Base-by-base conservation (phyloP, 2,329 filamentous ascomycete species). In the Neocucurbitaria cava region DNA sequence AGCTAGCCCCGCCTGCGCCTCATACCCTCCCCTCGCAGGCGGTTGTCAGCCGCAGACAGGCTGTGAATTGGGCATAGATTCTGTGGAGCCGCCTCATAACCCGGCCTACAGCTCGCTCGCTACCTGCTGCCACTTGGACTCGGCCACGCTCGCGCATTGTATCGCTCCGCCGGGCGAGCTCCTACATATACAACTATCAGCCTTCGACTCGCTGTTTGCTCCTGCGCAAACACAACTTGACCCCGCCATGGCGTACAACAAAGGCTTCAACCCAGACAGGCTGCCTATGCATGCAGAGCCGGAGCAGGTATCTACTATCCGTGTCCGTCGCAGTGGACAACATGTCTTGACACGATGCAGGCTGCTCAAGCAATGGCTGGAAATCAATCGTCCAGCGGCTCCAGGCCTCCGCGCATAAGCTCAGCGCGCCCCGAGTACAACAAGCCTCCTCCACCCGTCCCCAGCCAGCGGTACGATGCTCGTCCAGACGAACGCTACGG, bases 241-340 rank as follows among this genome's bases (percentile, higher is more conserved):
- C 42, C 57, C 30, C 57, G 62, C 73, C 57, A 98, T 98, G 94
- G 94, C 94, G 52, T 98, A 98, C 83, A 96, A 96, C 79, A 88
- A 87, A 76, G 86, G 89, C 51, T 95, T 92, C 81, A 96, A 99
- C 77, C 93, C 93, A 30, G 94, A 99, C 81, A 91, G 92, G 74
- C 87, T 99, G 61, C 94, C 94, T 73, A 92, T 92, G 90, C 90
- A 92, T 73, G 89, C 89, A 57, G 89, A 92, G 77, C 89, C 90
- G 39, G 89, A 92, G 63, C 82, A 86, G 77, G 87, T 89, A 80
- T 52, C 68, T 66, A 78, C 78, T 28, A 66, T n/a, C n/a, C n/a
- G n/a, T n/a, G 2, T 5, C 9, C 20, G 7, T 18, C 7, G 33
- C 28, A 17, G n/a, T 23, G 28, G 17, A 23, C 21, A 15, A 21